Conservation (phyloP, 2,329 filamentous ascomycete species). For the Aspergillus persii region DNA sequence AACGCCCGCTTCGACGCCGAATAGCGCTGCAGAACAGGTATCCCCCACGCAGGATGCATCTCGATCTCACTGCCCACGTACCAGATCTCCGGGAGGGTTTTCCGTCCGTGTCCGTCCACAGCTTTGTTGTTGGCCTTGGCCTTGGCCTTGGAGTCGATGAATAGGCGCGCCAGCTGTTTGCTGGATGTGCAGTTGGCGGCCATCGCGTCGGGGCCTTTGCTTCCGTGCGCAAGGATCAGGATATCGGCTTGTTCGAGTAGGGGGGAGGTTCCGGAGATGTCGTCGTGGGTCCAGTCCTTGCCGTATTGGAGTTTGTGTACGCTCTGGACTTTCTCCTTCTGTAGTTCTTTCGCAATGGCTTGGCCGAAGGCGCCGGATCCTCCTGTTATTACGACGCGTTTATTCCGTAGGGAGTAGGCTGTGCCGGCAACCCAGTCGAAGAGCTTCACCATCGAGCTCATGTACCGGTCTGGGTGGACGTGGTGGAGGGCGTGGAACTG, state of each 20-base stretch:
- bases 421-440: conserved; percentile 21
- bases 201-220: conserved; percentile 10
- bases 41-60: conserved; percentile 8
- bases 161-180: conserved; percentile 10
- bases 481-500: conserved; percentile 20
- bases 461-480: conserved; percentile 17
- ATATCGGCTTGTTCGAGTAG: conserved; percentile 11
- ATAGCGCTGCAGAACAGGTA: conserved; percentile 5
- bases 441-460: conserved; percentile 17
- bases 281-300: conserved; percentile 10
- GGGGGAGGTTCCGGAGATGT: background rate
- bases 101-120: background rate
- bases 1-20: conserved; percentile 12
- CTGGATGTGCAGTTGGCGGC: conserved; percentile 12
- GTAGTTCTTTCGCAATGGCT: conserved; percentile 11
- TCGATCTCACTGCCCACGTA: conserved; percentile 17
- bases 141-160: conserved; percentile 1
- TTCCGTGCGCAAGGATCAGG: conserved; percentile 15
- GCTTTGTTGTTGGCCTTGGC: background rate
- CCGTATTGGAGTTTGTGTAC: conserved; percentile 9
- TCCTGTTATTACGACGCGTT: conserved; percentile 11
- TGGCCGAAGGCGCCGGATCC: conserved; percentile 13
- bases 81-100: conserved; percentile 18
- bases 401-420: conserved; percentile 15
- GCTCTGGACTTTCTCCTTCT: conserved; percentile 10